Conservation (phyloP, 495 filamentous ascomycete species). For the Sordaria brevicollis region DNA sequence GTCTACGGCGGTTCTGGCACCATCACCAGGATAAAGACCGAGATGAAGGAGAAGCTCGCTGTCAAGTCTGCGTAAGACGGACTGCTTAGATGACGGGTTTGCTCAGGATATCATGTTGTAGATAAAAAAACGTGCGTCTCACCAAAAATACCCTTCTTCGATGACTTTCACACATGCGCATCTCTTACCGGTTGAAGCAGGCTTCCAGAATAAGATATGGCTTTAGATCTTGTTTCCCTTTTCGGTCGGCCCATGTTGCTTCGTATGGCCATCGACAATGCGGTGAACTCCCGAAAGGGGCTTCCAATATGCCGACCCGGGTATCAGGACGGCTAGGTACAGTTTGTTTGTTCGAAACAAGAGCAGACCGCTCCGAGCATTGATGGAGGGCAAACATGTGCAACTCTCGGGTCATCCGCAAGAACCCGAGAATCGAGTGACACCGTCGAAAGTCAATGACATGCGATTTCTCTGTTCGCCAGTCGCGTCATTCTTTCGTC, state of each 20-base stretch:
- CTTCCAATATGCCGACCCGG: not conserved
- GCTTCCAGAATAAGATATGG: not conserved
- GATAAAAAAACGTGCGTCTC: not conserved
- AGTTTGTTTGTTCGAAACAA: not conserved
- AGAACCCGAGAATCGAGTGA: not conserved
- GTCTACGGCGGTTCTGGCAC: constrained; percentile 82
- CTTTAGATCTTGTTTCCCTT: not conserved
- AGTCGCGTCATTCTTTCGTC: not conserved
- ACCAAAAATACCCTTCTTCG: not conserved
- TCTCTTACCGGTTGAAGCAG: not conserved
- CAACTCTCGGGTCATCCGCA: not conserved
- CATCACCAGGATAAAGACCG: constrained; percentile 73
- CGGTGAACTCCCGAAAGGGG: not conserved
- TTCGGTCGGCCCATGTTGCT: not conserved
- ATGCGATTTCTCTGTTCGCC: not conserved
- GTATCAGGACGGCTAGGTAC: not conserved
- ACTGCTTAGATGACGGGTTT: not conserved
- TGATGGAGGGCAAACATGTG: not conserved
- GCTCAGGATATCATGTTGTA: not conserved
- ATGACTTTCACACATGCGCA: not conserved
- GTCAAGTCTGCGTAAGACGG: not conserved
- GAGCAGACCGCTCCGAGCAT: not conserved
- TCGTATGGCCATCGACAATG: not conserved
- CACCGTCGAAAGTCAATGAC: not conserved
- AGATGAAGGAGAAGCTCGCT: constrained; percentile 52